Percentiles rank a stretch among this genome's conserved stretches.
These are phyloP conservation scores for Coniosporium apollinis DNA, from an alignment of 495 filamentous ascomycete species.

Conservation along the genomic window DNA sequence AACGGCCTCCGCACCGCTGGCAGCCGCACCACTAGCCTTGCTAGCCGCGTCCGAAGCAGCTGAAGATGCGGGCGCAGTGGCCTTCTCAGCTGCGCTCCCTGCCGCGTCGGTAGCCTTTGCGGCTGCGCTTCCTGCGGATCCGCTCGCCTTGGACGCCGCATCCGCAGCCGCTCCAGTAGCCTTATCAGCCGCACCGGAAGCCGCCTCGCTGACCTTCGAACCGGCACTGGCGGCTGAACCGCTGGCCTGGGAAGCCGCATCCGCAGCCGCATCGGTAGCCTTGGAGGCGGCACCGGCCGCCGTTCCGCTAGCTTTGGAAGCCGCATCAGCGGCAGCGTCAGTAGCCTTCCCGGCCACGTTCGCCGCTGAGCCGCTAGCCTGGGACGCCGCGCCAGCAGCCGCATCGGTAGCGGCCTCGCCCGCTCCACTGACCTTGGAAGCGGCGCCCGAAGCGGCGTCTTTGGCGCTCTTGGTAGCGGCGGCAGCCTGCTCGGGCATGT, in stretches of 20 bases:
- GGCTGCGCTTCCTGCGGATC: not conserved
- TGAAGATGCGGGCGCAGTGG: no score
- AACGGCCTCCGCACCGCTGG: conserved; percentile 13
- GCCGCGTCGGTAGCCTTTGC: not conserved
- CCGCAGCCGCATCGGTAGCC: not conserved
- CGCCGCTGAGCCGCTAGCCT: not conserved
- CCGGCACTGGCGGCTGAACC: not conserved
- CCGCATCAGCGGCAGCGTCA: not conserved
- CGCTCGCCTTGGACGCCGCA: not conserved
- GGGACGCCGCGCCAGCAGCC: conserved; percentile 1
- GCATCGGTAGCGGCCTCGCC: conserved; percentile 34
- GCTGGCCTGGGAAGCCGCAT: not conserved
- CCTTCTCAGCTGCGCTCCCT: not conserved
- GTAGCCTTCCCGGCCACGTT: not conserved
- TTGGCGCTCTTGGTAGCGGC: conserved; percentile 28
- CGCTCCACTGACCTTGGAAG: conserved; percentile 16
- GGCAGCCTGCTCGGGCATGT: conserved; percentile 27
- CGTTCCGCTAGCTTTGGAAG: not conserved
- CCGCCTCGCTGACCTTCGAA: not conserved
- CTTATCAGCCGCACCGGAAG: not conserved
- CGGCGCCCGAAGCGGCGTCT: conserved; percentile 29
- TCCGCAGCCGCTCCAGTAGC: not conserved
- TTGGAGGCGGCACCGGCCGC: no score
- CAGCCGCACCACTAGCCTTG: conserved; percentile 29
- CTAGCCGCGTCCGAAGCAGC: conserved; percentile 30